Percentiles rank a stretch among this genome's conserved stretches.
These are phyloP conservation scores for Rosa multiflora DNA, from an alignment of 306 rosid genomes.

Conservation along the genomic window DNA sequence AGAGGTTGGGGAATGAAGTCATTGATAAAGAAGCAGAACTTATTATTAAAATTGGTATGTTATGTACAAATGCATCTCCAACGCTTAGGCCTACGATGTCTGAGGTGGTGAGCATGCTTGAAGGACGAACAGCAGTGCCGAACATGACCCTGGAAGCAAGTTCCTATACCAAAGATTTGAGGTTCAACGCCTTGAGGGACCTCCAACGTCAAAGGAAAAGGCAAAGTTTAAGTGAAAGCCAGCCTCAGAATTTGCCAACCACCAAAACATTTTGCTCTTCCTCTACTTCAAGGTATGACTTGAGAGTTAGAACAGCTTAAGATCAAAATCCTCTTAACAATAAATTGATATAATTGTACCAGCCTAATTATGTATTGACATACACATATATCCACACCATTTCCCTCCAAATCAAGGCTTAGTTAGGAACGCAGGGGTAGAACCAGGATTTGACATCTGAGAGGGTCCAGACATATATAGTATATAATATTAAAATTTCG, in stretches of 20 bases:
- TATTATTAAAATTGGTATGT: conserved; percentile 43
- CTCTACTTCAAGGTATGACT: conserved; percentile 31
- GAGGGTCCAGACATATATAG: too few species aligned
- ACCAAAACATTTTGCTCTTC: conserved; percentile 34
- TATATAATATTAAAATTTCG: too few species aligned
- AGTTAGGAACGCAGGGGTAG: neutral
- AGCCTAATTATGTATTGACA: neutral
- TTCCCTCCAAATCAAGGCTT: neutral
- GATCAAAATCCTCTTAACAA: conserved; percentile 9
- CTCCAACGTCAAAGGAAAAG: conserved; percentile 28
- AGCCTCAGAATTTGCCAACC: conserved; percentile 32
- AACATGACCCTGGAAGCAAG: conserved; percentile 40
- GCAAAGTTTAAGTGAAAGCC: conserved; percentile 38
- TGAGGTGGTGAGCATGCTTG: conserved; percentile 60
- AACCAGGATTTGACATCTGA: too few species aligned
- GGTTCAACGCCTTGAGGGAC: conserved; percentile 73
- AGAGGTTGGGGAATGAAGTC: conserved; percentile 38
- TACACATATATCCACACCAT: neutral
- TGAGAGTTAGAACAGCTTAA: conserved; percentile 20
- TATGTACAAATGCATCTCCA: conserved; percentile 59
- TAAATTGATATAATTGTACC: neutral
- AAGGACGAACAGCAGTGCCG: conserved; percentile 49
- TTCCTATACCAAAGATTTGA: conserved; percentile 37
- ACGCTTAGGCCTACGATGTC: conserved; percentile 62
- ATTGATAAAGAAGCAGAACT: conserved; percentile 39